Evolutionary conservation across 768 basidiomycete genomes (phyloP), one percentile per base, ranked within the genome.

Genomic region (Amanita jacksonii): DNA sequence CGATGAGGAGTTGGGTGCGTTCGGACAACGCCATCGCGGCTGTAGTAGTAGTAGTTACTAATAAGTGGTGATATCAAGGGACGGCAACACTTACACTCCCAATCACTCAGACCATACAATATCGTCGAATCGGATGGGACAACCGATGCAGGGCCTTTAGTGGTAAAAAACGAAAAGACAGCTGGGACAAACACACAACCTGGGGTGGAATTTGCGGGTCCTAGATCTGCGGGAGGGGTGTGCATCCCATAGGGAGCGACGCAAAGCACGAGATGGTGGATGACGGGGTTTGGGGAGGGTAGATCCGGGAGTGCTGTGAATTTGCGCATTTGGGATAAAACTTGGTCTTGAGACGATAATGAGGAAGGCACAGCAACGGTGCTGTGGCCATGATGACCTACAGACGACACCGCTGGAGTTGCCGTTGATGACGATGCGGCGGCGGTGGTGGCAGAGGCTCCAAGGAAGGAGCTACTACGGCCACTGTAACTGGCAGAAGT

Each of bases 191-290:
- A 81, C 0, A 55, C 49, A 54, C 79, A 82, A 1, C 63, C 64
- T n/a, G n/a, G n/a, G n/a, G n/a, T n/a, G n/a, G n/a, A n/a, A n/a
- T n/a, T n/a, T n/a, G n/a, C n/a, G n/a, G n/a, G n/a, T n/a, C n/a
- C n/a, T n/a, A n/a, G n/a, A n/a, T n/a, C n/a, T n/a, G n/a, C n/a
- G n/a, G n/a, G n/a, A n/a, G n/a, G n/a, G n/a, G n/a, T n/a, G n/a
- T n/a, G 60, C 1, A 12, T 6, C 8, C 62, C 62, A 23, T 62
- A 60, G 0, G 73, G 68, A 3, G 69, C 60, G 2, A 76, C 62
- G 39, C 74, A 77, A 3, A 83, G 58, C 5, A 81, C 54, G 1
- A 82, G 55, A 52, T 78, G 77, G 25, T 64, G 69, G 18, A 62
- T 47, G 3, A 49, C 53, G 13, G 47, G 39, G 18, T 55, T 49